Conservation (phyloP, 1,284 basidiomycete genomes). For the Paramarasmius palmivorus region DNA sequence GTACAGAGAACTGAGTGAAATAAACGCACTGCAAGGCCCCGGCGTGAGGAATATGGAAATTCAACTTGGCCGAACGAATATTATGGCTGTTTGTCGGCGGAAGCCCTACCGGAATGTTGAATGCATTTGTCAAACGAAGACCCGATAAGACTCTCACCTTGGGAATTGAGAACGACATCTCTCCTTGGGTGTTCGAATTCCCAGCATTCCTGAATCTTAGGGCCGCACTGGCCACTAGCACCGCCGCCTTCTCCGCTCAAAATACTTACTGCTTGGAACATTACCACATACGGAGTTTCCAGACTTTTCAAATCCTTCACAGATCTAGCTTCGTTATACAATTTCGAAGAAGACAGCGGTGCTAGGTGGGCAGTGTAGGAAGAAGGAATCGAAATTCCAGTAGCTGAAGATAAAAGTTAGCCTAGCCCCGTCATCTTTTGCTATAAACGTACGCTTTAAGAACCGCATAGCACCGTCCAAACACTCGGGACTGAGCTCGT, state of each 20-base stretch:
- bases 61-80: constrained; percentile 74
- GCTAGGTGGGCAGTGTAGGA: constrained; percentile 96
- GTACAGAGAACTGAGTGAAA: not conserved
- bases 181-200: constrained; percentile 92
- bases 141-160: constrained; percentile 47
- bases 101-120: constrained; percentile 52
- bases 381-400: constrained; percentile 94
- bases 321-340: constrained; percentile 79
- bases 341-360: constrained; percentile 90
- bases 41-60: constrained; percentile 93
- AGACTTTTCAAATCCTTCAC: constrained; percentile 63
- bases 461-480: constrained; percentile 94
- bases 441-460: constrained; percentile 70
- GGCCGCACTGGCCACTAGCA: constrained; percentile 67
- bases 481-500: constrained; percentile 97
- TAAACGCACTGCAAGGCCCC: constrained; percentile 79
- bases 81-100: constrained; percentile 91
- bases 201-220: constrained; percentile 94
- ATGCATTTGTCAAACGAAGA: constrained; percentile 8
- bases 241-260: constrained; percentile 74
- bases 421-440: not conserved
- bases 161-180: constrained; percentile 72
- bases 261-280: constrained; percentile 92
- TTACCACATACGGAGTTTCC: constrained; percentile 98
- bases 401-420: constrained; percentile 45